These are phyloP conservation scores for Colletotrichum sublineola DNA, from an alignment of 2,329 filamentous ascomycete species.

Conservation along the genomic window DNA sequence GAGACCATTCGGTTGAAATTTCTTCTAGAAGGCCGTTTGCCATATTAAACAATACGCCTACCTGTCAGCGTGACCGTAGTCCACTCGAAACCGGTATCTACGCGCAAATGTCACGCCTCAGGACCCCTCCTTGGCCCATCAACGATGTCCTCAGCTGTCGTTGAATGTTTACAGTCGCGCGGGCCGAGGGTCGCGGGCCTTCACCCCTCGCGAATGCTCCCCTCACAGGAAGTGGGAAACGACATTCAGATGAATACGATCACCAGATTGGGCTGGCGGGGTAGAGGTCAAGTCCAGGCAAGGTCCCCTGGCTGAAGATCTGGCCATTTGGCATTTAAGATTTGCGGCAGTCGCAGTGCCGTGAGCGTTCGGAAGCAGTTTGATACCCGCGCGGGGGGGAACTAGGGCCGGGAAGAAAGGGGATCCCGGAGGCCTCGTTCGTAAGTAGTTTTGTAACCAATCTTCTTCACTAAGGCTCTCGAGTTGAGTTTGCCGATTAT, in stretches of 20 bases:
- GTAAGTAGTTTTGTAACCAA: neutral
- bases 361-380: slow-evolving; percentile 19
- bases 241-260: neutral
- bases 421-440: slow-evolving; percentile 5
- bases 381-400: slow-evolving; percentile 7
- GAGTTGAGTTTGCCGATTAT: slow-evolving; percentile 13
- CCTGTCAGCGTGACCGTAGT: neutral
- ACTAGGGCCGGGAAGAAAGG: no score
- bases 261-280: neutral
- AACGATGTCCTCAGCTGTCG: neutral
- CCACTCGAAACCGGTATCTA: neutral
- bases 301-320: neutral
- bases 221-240: neutral
- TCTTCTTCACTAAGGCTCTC: slow-evolving; percentile 14
- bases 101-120: neutral
- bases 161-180: neutral
- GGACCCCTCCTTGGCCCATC: no score
- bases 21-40: neutral
- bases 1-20: neutral
- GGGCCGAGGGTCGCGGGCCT: neutral
- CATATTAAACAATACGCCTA: neutral
- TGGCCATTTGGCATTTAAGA: slow-evolving; percentile 7
- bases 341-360: slow-evolving; percentile 14
- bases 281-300: neutral
- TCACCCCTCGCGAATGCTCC: neutral